Evolutionary conservation across 208 protist genomes (phyloP), one percentile per base, ranked within the genome.

Genomic region (Entamoeba dispar): DNA sequence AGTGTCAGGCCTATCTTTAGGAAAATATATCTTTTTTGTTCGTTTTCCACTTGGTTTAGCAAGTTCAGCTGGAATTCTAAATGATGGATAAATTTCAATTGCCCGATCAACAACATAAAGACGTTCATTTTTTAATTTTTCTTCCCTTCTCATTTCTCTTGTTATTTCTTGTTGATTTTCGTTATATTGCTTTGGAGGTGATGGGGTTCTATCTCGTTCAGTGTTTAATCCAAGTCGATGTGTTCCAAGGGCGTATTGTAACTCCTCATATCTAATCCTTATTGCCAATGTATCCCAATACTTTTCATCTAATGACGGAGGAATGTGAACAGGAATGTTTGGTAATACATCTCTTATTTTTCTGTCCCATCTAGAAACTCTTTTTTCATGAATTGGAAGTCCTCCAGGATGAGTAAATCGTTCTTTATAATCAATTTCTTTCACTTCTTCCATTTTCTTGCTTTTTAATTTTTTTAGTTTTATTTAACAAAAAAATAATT

Each of bases 1-100:
- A 86, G 96, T 95, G 10, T 96, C 93, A 2, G 96, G 96, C 50
- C 96, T 94, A 57, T 96, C 92, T 31, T 96, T 93, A 6, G 96
- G 96, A 49, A 97, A 94, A 34, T 69, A 94, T n/a, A 97, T 95
- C 92, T 95, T 95, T 91, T 94, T 92, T 49, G 69, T 92, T 49
- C 94, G 49, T 91, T 95, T 94, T 38, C 91, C 49, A 38, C 93
- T 93, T 50, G 91, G 93, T 34, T 31, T 31, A 14, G 27, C 34
- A 92, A 91, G 38, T 51, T 90, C 92, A 22, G 38, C 92, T 12
- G 92, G 92, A 22, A 49, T 31, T 19, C 69, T 7, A 50, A 92
- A 92, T 22, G 19, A 7, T 14, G 92, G 92, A 22, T 92, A 51
- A 1, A 92, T 47, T 43, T 73, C 43, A 31, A 49, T 92, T 50